Base-by-base conservation (phyloP, 106 monocot species). In the Agapanthus africanus region DNA sequence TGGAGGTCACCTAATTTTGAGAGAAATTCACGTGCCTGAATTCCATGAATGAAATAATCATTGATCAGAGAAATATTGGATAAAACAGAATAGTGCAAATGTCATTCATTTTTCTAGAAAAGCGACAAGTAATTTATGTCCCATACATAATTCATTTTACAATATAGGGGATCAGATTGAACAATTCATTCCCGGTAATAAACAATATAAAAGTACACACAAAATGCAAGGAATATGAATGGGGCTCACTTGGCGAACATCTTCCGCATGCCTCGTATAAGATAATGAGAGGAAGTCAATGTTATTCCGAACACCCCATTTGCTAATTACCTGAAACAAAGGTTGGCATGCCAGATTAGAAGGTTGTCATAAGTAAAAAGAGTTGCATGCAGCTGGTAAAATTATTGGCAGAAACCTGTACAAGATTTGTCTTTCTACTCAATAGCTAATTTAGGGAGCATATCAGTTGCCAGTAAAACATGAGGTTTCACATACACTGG, bases 201-300 rank as follows among this genome's bases (percentile, higher is more conserved):
- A 36, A 9, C 5, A n/a, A 19, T 62, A 36, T 16, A 11, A 2
- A 40, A 65, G 37, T 25, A 40, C 14, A 65, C 26, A 59, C 54
- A 62, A 26, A 65, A 25, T 6, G 52, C 62, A 51, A 77, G 10
- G 8, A 61, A 68, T 11, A 67, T 26, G 63, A 31, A 59, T 26
- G 14, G 8, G 40, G 11, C 85, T 80, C 72, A 90, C 90, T 31
- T 85, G 74, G 2, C 85, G 82, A 69, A 90, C 90, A 83, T 90
- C 90, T 68, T 90, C 77, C 18, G 82, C 90, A 76, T 90, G 90
- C 70, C 85, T 90, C n/a, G 90, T 90, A 75, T 83, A 90, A 71
- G 85, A 85, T 64, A 90, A 65, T 60, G 90, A 90, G 22, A 90
- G 75, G 70, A 90, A 86, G 66, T 90, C 90, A n/a, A 86, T 90